Evolutionary conservation across 2,329 filamentous ascomycete genomes (phyloP).

Genomic region (Meredithiella fracta): DNA sequence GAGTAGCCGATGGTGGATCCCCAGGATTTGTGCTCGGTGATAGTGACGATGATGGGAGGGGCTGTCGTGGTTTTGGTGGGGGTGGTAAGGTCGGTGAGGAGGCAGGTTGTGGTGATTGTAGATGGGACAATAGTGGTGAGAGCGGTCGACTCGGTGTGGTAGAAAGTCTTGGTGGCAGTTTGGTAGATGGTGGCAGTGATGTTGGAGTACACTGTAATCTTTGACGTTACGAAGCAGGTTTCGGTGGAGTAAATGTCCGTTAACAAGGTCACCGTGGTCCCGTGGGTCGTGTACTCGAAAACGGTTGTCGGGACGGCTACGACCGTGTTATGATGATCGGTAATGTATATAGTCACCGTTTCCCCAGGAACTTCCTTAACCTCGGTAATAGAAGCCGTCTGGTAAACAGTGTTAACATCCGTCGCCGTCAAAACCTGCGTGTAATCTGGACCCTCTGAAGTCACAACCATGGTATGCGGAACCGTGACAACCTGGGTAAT

Average conservation of each 20-base stretch:
- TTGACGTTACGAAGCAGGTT: conserved; percentile 5
- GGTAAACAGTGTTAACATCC: not conserved
- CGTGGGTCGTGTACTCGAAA: not conserved
- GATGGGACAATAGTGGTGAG: conserved; percentile 5
- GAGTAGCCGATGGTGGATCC: not conserved
- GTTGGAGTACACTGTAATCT: conserved; percentile 3
- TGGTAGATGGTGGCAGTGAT: conserved; percentile 6
- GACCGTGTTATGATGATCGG: not conserved
- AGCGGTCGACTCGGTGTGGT: not conserved
- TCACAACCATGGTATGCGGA: conserved; percentile 6
- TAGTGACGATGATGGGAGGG: conserved; percentile 7
- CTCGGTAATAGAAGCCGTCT: conserved; percentile 3
- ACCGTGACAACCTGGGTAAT: not conserved
- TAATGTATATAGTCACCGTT: conserved; percentile 2
- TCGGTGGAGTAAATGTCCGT: conserved; percentile 10
- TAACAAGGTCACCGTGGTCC: conserved; percentile 7
- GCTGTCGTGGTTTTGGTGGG: not conserved
- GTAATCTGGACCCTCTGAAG: not conserved
- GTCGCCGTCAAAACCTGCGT: not conserved
- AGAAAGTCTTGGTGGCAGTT: conserved; percentile 6
- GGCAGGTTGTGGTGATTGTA: conserved; percentile 5
- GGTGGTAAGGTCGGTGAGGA: conserved; percentile 5
- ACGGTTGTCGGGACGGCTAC: conserved; percentile 2
- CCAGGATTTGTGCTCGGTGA: conserved; percentile 2
- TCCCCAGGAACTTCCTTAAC: not conserved